Conservation (phyloP, 441 rosid species). For the Isatis lusitanica region DNA sequence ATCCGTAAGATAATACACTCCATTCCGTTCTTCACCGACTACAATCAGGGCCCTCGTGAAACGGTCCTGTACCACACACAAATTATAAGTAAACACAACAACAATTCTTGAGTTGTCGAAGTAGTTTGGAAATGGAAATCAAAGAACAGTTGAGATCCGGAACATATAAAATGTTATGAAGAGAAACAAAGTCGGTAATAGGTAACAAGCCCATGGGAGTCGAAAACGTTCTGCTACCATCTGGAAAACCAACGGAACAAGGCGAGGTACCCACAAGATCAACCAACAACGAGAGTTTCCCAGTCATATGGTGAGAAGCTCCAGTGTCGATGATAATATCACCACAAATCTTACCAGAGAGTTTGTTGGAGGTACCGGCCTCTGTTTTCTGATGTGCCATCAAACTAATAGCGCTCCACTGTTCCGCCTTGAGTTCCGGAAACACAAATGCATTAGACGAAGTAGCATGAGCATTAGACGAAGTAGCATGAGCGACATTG, state of each 20-base stretch:
- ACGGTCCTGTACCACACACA: background rate
- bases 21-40: background rate
- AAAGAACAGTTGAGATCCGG: background rate
- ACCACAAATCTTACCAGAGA: background rate
- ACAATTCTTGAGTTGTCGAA: background rate
- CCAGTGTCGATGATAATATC: background rate
- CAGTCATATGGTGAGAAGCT: background rate
- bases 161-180: background rate
- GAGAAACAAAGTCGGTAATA: fast-evolving
- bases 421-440: background rate
- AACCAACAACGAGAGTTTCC: background rate
- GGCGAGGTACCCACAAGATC: background rate
- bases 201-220: background rate
- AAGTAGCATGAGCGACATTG: no score
- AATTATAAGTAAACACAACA: background rate
- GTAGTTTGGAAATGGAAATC: background rate
- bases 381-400: no score
- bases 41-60: background rate
- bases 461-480: no score
- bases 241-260: background rate
- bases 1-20: background rate
- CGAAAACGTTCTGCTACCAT: background rate
- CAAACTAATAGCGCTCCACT: background rate
- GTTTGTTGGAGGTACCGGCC: background rate
- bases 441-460: no score